Conservation (phyloP, 2,329 filamentous ascomycete genomes). For the Fusarium drepaniforme region DNA sequence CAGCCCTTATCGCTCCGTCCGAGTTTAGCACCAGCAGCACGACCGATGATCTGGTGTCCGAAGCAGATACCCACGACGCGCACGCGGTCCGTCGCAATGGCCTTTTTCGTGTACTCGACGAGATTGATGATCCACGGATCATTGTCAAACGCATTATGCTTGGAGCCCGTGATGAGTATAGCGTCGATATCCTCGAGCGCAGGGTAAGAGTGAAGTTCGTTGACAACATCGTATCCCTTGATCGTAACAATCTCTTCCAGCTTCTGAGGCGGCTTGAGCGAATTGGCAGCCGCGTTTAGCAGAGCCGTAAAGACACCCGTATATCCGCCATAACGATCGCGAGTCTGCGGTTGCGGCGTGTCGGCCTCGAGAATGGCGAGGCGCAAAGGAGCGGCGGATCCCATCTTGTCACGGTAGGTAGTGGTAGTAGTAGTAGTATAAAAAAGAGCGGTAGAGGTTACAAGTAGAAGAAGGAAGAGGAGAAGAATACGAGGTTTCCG, state of each 20-base stretch:
- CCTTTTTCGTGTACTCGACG: conserved; percentile 52
- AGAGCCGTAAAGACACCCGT: conserved; percentile 76
- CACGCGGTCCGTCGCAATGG: conserved; percentile 63
- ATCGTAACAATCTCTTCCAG: conserved; percentile 66
- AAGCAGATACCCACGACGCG: conserved; percentile 67
- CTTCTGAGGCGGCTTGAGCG: conserved; percentile 55
- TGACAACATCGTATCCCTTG: conserved; percentile 78
- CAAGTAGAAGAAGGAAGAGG: conserved; percentile 3
- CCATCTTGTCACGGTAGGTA: conserved; percentile 23
- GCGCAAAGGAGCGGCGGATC: conserved; percentile 66
- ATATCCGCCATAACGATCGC: conserved; percentile 78
- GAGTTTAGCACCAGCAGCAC: conserved; percentile 54
- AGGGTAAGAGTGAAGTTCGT: conserved; percentile 75
- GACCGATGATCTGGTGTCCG: conserved; percentile 61
- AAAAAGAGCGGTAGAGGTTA: background rate
- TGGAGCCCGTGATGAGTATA: conserved; percentile 83
- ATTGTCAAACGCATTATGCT: conserved; percentile 61
- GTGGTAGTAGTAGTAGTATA: background rate
- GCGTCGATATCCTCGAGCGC: conserved; percentile 81
- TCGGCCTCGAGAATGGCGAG: conserved; percentile 93
- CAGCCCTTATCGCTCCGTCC: conserved; percentile 55
- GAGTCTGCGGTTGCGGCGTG: conserved; percentile 74
- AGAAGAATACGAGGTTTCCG: conserved; percentile 4
- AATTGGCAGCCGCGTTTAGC: conserved; percentile 65
- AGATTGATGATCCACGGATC: conserved; percentile 59